Base-by-base conservation (phyloP, 1,284 basidiomycete genomes). In the Leccinum fallax region DNA sequence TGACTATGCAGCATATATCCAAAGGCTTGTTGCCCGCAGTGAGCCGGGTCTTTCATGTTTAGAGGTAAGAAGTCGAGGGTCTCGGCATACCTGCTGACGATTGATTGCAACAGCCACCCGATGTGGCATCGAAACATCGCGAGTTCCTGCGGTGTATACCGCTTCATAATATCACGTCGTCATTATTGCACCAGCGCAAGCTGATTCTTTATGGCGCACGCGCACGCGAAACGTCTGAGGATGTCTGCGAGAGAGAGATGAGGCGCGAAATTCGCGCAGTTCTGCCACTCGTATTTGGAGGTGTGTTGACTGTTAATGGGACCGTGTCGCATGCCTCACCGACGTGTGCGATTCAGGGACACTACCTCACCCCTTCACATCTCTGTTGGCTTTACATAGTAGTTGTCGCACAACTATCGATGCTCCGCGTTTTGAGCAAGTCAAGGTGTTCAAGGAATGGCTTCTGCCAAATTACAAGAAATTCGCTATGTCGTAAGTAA, bases 1-100 rank as follows among this genome's bases (percentile, higher is more conserved):
- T 73, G 92, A 90, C 2, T 97, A 94, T 70, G 81, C 87, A n/a
- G 82, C 83, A 48, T 97, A 96, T 70, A 83, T 97, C 32, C 92
- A 95, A 70, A 84, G 91, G 28, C 81, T 97, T 24, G 88, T 96
- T 60, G 92, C 94, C 1, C 83, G 92, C 26, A 92, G 93, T 7
- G 92, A 93, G 69, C 69, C 74, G 0, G 88, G 86, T 6, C 72
- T 92, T 53, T 81, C 82, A 3, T 80, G 76, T 64, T 74, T 74
- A n/a, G 81, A 86, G 72, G 88, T 87, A 64, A 32, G 79, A 53
- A 10, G 38, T 28, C 51, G 16, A 28, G 24, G 13, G 0, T 10
- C 19, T 1, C 16, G 5, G n/a, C 49, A 30, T 59, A n/a, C 8
- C 43, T 57, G 13, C 15, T 26, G 51, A 30, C 64, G 48, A 65